Base-by-base conservation (phyloP, 352 stramenopile species). In the Pythium phragmitis region DNA sequence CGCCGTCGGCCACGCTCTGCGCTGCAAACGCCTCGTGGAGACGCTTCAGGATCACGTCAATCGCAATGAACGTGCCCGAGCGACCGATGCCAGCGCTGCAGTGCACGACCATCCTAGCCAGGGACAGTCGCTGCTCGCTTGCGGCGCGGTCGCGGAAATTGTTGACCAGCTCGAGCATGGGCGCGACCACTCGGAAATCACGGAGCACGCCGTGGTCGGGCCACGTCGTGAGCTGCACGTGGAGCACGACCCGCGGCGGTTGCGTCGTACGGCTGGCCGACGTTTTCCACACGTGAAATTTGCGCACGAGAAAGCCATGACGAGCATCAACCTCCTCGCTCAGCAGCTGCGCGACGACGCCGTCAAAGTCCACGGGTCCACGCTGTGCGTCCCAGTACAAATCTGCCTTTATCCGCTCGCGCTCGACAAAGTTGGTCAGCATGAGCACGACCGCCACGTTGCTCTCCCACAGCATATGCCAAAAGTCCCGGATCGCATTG, bases 391-490 rank as follows among this genome's bases (percentile, higher is more conserved):
- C 75, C 83, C 85, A 94, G 62, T 94, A 92, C 41, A 87, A 19
- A 57, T 92, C 81, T 0, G 85, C 85, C 63, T 91, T 92, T 36
- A 78, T 63, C 23, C 83, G 72, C 51, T 91, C 70, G 30, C 78
- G 66, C 68, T 95, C 86, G 26, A 95, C 73, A 63, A 92, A 95
- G 66, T 93, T 92, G 8, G 86, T 95, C 37, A 95, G 84, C 84
- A 95, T 95, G 59, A 92, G 79, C n/a, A 95, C 74, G 23, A 93
- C 84, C 30, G 91, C 74, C 9, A 92, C 84, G 55, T 91, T 72
- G 47, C 69, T 77, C 39, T 91, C 69, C 84, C 82, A 93, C 2
- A 92, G 57, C 86, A 93, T 95, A 64, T 79, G 80, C 82, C 83
- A 95, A 65, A 95, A 95, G 74, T 93, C 84, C 3, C 37, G 54